phyloP scores from a whole-genome alignment of 768 basidiomycete species.

The Dioszegia crocea region DNA sequence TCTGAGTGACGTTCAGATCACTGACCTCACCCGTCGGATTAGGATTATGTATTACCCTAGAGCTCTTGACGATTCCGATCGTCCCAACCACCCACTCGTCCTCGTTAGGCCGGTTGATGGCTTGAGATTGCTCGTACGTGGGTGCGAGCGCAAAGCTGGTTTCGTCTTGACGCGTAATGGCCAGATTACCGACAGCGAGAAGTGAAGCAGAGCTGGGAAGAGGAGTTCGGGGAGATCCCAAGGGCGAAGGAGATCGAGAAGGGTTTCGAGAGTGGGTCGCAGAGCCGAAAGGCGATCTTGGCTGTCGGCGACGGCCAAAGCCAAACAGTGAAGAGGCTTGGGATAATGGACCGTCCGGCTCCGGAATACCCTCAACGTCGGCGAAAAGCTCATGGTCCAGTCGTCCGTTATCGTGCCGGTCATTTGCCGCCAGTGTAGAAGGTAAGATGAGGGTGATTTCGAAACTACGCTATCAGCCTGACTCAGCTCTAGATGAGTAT shows the following conservation, averaged over 20 bases:
- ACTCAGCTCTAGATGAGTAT: neutral
- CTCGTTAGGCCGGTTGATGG: neutral
- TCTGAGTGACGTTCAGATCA: no score
- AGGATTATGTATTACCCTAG: no score
- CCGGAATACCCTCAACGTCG: conserved; percentile 24
- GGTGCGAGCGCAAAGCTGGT: no score
- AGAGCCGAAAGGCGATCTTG: no score
- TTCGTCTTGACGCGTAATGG: conserved; percentile 18
- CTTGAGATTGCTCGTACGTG: neutral
- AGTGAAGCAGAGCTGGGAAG: conserved; percentile 1
- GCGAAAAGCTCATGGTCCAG: conserved; percentile 24
- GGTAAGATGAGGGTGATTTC: conserved; percentile 34
- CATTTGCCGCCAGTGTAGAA: conserved; percentile 24
- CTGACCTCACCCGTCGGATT: no score
- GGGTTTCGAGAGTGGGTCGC: no score
- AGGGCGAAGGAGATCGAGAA: no score
- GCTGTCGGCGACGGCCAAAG: no score
- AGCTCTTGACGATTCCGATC: no score
- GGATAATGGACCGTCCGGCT: neutral
- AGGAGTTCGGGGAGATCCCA: neutral
- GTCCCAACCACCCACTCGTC: no score
- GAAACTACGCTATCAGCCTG: conserved; percentile 13
- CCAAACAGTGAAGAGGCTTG: no score
- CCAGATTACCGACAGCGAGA: conserved; percentile 3
- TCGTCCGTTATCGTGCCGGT: conserved; percentile 21